phyloP scores from a whole-genome alignment of 768 basidiomycete genomes.

The Suillus subalutaceus region DNA sequence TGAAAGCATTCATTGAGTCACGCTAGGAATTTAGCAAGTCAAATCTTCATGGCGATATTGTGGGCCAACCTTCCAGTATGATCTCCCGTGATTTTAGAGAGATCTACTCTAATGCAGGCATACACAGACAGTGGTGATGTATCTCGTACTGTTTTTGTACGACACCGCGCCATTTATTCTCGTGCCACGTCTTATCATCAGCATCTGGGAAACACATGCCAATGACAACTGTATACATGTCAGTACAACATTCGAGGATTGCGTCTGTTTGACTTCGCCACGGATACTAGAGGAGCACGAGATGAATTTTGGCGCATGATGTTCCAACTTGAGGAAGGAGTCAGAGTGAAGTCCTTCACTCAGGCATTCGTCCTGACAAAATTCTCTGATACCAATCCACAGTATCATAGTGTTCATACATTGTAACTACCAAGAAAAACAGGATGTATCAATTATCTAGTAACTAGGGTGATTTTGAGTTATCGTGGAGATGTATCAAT shows the following conservation, averaged over 20 bases:
- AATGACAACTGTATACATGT: background rate
- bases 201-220: background rate
- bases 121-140: background rate
- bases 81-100: background rate
- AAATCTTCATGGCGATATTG: background rate
- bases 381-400: too few species aligned
- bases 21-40: background rate
- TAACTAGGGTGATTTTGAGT: too few species aligned
- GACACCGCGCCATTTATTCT: background rate
- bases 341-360: too few species aligned
- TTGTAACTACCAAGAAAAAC: too few species aligned
- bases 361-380: too few species aligned
- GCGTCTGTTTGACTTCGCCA: background rate
- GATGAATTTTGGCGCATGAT: background rate
- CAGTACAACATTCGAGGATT: background rate
- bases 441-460: too few species aligned
- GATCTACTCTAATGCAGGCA: background rate
- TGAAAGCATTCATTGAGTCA: background rate
- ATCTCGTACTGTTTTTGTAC: background rate
- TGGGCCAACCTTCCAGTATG: background rate
- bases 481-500: too few species aligned
- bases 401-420: too few species aligned
- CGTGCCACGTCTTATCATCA: background rate
- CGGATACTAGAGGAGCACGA: background rate
- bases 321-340: background rate